Evolutionary conservation across 1,284 basidiomycete species (phyloP).

Genomic region (Leccinum ambiguum): DNA sequence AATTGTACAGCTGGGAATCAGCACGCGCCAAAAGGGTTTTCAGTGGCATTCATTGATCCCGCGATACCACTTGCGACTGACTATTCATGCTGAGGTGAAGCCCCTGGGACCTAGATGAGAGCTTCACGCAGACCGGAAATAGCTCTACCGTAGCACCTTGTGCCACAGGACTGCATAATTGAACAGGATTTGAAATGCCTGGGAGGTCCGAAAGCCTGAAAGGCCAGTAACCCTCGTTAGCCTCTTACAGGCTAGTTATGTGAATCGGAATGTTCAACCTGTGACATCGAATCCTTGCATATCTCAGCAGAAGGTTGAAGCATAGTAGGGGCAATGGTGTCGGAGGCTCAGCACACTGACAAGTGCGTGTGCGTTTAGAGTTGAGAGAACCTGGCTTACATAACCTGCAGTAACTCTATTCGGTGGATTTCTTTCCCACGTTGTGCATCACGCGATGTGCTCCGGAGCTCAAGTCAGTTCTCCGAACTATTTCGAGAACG

Average conservation of each 20-base stretch:
- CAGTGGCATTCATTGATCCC: not conserved
- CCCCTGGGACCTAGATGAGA: not conserved
- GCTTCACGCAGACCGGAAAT: not conserved
- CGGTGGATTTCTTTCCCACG: too few relatives aligned
- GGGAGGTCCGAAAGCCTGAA: not conserved
- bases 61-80: not conserved
- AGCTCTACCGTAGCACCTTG: not conserved
- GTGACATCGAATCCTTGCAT: too few relatives aligned
- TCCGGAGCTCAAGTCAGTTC: too few relatives aligned
- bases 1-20: not conserved
- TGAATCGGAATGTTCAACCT: not conserved
- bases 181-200: not conserved
- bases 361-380: too few relatives aligned
- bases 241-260: not conserved
- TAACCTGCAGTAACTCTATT: too few relatives aligned
- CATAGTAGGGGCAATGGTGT: too few relatives aligned
- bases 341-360: too few relatives aligned
- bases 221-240: too few relatives aligned
- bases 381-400: too few relatives aligned
- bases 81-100: not conserved
- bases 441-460: too few relatives aligned
- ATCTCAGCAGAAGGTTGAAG: too few relatives aligned
- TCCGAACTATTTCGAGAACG: too few relatives aligned
- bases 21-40: not conserved
- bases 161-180: not conserved